phyloP scores from a whole-genome alignment of 2,329 filamentous ascomycete genomes.

The Ceratocystis harringtonii region DNA sequence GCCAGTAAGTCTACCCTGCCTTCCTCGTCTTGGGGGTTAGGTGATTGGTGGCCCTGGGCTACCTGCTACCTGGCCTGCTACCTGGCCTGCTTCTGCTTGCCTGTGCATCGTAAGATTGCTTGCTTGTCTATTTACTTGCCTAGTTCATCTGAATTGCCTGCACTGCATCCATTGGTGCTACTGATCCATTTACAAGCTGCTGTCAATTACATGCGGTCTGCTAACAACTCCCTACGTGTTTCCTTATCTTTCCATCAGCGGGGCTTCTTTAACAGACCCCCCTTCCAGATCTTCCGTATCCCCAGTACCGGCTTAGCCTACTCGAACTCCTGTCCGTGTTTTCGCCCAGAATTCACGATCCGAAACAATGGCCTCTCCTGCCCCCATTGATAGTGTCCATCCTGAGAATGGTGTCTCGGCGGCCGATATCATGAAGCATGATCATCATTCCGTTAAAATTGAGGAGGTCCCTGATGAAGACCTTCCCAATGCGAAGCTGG shows the following conservation, averaged over 20 bases:
- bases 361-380: constrained; percentile 39
- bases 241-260: neutral
- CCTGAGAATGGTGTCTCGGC: constrained; percentile 26
- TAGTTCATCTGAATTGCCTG: no score
- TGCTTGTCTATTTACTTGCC: neutral
- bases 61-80: neutral
- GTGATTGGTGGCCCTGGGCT: neutral
- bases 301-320: constrained; percentile 15
- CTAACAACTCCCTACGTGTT: no score
- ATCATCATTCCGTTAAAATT: constrained; percentile 36
- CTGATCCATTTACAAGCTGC: no score
- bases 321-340: constrained; percentile 16
- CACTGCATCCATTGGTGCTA: no score
- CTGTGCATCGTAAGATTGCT: neutral
- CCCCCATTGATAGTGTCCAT: constrained; percentile 62
- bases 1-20: neutral
- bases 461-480: constrained; percentile 59
- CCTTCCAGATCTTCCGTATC: constrained; percentile 8
- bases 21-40: neutral
- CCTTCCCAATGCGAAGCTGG: constrained; percentile 29
- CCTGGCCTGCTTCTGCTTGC: neutral
- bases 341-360: constrained; percentile 15
- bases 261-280: constrained; percentile 12
- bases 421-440: constrained; percentile 33
- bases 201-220: no score